phyloP scores from a whole-genome alignment of 768 basidiomycete genomes.

The Dendrothele bispora region DNA sequence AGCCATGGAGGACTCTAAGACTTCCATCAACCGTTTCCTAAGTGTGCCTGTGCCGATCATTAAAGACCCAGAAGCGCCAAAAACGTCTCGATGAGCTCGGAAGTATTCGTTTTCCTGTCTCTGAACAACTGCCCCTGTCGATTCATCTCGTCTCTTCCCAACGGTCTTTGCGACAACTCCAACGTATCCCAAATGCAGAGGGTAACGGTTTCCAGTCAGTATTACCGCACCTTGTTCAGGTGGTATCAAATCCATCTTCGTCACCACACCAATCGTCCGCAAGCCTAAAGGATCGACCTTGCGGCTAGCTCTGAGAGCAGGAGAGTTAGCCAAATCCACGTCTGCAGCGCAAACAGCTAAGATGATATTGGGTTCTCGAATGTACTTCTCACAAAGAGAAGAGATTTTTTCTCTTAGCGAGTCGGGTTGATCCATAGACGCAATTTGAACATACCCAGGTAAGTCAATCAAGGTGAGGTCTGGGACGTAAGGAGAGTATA shows the following conservation, averaged over 20 bases:
- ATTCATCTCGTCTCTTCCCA: slow-evolving; percentile 52
- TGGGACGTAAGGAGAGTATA: slow-evolving; percentile 94
- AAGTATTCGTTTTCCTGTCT: slow-evolving; percentile 72
- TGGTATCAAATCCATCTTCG: slow-evolving; percentile 97
- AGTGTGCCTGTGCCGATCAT: slow-evolving; percentile 94
- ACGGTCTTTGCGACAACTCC: slow-evolving; percentile 90
- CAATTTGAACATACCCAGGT: slow-evolving; percentile 95
- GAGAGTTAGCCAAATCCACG: slow-evolving; percentile 97
- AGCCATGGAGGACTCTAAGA: slow-evolving; percentile 97
- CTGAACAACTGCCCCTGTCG: slow-evolving; percentile 50
- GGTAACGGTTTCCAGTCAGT: slow-evolving; percentile 88
- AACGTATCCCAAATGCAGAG: slow-evolving; percentile 96
- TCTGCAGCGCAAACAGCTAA: slow-evolving; percentile 99
- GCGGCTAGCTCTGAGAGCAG: slow-evolving; percentile 89
- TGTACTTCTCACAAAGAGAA: slow-evolving; percentile 89
- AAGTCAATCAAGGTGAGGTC: slow-evolving; percentile 97
- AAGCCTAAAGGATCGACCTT: slow-evolving; percentile 93
- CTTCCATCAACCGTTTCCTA: slow-evolving; percentile 90
- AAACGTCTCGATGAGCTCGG: slow-evolving; percentile 57
- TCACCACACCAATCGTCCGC: slow-evolving; percentile 95
- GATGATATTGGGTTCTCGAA: slow-evolving; percentile 99
- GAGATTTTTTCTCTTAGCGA: slow-evolving; percentile 91
- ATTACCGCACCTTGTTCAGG: slow-evolving; percentile 82
- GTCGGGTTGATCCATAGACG: slow-evolving; percentile 95
- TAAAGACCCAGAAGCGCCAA: slow-evolving; percentile 59